Evolutionary conservation across 331 rosid genomes (phyloP), one percentile per base, ranked within the genome.

Genomic region (Pyrus hybrid): DNA sequence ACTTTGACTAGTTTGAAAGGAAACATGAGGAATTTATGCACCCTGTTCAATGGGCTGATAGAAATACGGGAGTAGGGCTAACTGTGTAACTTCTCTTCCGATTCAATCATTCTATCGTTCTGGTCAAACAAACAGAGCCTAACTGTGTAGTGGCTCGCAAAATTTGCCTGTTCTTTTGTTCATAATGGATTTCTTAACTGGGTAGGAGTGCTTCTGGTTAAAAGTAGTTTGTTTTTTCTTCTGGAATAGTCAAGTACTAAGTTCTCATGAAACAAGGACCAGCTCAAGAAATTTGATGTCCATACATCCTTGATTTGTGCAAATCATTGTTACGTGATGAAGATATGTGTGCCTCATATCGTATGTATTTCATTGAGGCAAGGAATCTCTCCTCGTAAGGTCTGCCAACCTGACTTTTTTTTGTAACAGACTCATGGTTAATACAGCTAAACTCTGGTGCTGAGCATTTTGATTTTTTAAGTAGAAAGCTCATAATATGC

Each of bases 181-280:
- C 18, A 43, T 65, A 32, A 65, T 32, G 22, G 25, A 43, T 53
- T 41, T 66, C 64, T 65, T 76, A 23, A 22, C 8, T 56, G 26
- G 18, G 28, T n/a, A 54, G 73, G 57, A 37, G 30, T 29, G 16
- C 26, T 41, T 32, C 54, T 28, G 43, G 76, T 49, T 61, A 49
- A 67, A 26, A 79, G 47, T 71, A 49, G 77, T 73, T 76, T 62
- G 57, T 68, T 18, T 63, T 35, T 18, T 63, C 63, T 35, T 53
- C 30, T 47, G 11, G 37, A 17, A 30, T 29, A 12, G 32, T 30
- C 21, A 30, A 16, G 45, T 64, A 64, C 43, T 29, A 64, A 16
- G 21, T 43, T 43, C 49, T 43, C 49, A 13, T 43, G 16, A 43
- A 43, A 43, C 49, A 43, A 43, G 49, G 49, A 43, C 49, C 49